These are phyloP conservation scores for Aphanomyces cochlioides DNA, from an alignment of 352 stramenopile genomes.

Conservation along the genomic window DNA sequence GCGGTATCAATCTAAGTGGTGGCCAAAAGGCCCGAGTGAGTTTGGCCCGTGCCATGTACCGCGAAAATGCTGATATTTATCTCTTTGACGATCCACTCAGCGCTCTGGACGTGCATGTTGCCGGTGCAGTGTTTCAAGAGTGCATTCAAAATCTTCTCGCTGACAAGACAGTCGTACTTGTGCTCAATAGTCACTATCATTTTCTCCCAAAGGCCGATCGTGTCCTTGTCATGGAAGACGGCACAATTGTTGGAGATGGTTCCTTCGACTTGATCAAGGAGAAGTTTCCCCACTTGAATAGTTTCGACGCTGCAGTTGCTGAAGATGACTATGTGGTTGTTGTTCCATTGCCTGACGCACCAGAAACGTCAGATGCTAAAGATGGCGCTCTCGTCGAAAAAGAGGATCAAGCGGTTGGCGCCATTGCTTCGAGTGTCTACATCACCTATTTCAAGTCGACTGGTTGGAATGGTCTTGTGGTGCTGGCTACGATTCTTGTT, in stretches of 20 bases:
- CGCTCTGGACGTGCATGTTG: conserved; percentile 96
- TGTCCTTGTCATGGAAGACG: conserved; percentile 69
- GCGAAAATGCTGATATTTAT: conserved; percentile 46
- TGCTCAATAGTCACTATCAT: conserved; percentile 94
- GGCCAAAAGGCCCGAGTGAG: conserved; percentile 93
- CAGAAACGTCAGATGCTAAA: neutral
- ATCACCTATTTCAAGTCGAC: conserved; percentile 11
- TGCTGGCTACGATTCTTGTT: neutral
- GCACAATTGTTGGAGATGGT: conserved; percentile 69
- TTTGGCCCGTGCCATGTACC: conserved; percentile 93
- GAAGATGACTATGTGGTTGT: neutral
- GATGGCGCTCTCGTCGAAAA: conserved; percentile 6
- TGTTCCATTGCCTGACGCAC: neutral
- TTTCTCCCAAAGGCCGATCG: conserved; percentile 54
- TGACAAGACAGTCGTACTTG: conserved; percentile 86
- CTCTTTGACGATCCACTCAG: conserved; percentile 96
- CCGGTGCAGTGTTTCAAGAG: conserved; percentile 91
- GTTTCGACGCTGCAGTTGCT: neutral
- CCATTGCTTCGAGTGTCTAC: neutral
- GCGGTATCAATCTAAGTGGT: conserved; percentile 96
- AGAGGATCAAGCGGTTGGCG: neutral
- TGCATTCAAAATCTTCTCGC: conserved; percentile 88
- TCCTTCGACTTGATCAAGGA: conserved; percentile 57
- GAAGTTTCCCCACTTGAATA: conserved; percentile 36
- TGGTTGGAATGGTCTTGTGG: neutral